Base-by-base conservation (phyloP, 192 early-diverging fungal genomes). In the Podila epigama region DNA sequence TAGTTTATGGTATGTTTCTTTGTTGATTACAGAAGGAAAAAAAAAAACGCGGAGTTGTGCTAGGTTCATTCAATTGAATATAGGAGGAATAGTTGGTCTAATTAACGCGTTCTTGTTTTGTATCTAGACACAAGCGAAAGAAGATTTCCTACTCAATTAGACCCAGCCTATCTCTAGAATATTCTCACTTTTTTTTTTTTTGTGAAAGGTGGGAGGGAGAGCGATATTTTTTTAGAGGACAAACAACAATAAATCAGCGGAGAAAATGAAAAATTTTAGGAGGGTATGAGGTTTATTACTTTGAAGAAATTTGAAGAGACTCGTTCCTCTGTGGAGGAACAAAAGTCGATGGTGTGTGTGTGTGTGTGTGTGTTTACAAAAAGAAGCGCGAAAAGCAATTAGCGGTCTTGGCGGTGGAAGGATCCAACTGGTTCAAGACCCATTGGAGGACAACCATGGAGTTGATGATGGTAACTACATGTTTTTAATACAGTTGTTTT, bases 391-490 rank as follows among this genome's bases (percentile, higher is more conserved):
- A 63, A 22, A 66, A 57, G 33, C 70, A 73, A 41, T 66, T 66
- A 1, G 58, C 63, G 0, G 63, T 60, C 51, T 73, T 65, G 37
- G 70, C 70, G 25, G 33, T 73, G n/a, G 37, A 25, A 11, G 70
- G 70, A 16, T 66, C 63, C 25, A 73, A 41, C 34, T 73, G 70
- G 31, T 73, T 73, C 70, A 73, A 31, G 34, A 66, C 63, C 32
- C 33, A 66, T 12, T 57, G 57, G 29, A 73, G 18, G 2, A 66
- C 70, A 12, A 73, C 58, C 28, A 35, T 61, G 63, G 70, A 73
- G 35, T 65, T 66, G 39, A 73, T 48, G 7, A 73, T 73, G 7
- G 63, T 60, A 31, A 73, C 69, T 71, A 58, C 13, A 20, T 18
- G 2, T 12, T 10, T 29, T 20, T 12, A 7, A 36, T 42, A 55